A percentile compares a stretch with the other conserved stretches of the same genome.
Conservation (phyloP, 176 grass and related monocot genomes). For the Carex littledalei region DNA sequence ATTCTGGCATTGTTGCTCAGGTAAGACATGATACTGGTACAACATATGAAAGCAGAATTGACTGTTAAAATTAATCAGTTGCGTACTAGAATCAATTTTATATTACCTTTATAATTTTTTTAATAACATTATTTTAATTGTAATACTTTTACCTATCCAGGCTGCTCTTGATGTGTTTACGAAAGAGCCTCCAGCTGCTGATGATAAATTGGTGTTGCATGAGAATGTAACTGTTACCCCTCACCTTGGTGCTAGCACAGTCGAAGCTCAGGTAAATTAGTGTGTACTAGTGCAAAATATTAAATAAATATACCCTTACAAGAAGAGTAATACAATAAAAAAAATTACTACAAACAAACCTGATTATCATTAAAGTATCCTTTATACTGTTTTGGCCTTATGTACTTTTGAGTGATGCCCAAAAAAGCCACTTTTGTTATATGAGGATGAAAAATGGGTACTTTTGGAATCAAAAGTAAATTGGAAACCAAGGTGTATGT, state of each 20-base stretch:
- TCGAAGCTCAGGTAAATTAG: constrained; percentile 75
- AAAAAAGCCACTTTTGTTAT: background rate
- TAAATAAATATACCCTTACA: background rate
- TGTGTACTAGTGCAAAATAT: background rate
- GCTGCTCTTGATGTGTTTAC: constrained; percentile 94
- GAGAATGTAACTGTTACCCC: constrained; percentile 91
- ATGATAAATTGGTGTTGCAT: constrained; percentile 70
- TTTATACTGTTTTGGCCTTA: background rate
- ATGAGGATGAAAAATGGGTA: background rate
- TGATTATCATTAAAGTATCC: background rate
- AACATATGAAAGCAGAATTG: background rate
- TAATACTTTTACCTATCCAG: constrained; percentile 19
- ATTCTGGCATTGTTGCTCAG: constrained; percentile 81
- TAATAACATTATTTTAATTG: background rate
- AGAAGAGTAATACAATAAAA: background rate
- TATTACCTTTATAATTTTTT: background rate
- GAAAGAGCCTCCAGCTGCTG: constrained; percentile 60
- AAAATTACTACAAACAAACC: background rate
- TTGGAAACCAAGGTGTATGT: background rate
- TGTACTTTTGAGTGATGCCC: background rate
- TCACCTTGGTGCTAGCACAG: constrained; percentile 84
- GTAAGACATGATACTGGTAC: constrained; percentile 18
- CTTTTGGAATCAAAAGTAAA: background rate
- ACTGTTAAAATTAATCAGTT: background rate
- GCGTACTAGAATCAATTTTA: background rate